Conservation (phyloP, 2,329 filamentous ascomycete genomes). For the Microdochium nivale region DNA sequence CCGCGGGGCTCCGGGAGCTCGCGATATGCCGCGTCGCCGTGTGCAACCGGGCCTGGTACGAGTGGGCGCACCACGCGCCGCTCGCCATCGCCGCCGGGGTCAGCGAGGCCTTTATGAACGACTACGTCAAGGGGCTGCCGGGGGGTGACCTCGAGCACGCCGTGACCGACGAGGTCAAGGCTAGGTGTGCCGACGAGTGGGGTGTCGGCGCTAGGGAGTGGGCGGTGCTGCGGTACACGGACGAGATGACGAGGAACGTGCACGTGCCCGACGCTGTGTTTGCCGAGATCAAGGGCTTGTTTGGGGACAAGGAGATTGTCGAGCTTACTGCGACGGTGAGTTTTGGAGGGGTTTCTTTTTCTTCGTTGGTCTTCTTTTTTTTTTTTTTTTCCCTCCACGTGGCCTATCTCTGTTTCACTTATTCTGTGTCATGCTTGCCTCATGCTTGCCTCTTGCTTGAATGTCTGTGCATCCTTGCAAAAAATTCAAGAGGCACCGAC, state of each 20-base stretch:
- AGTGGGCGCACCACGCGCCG: conserved; percentile 74
- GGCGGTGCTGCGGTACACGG: conserved; percentile 64
- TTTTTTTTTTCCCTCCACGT: too few species aligned
- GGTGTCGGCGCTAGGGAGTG: conserved; percentile 50
- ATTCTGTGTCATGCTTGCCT: too few species aligned
- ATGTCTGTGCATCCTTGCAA: background rate
- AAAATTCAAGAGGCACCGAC: background rate
- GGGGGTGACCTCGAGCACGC: conserved; percentile 15
- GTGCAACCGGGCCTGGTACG: conserved; percentile 75
- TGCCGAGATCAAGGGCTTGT: conserved; percentile 47
- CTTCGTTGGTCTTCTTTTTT: too few species aligned
- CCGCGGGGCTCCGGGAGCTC: conserved; percentile 59
- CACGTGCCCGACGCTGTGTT: conserved; percentile 63
- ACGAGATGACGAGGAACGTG: conserved; percentile 75
- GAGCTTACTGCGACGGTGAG: conserved; percentile 70
- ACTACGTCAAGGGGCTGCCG: conserved; percentile 28
- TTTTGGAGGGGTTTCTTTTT: conserved; percentile 3
- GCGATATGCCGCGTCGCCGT: conserved; percentile 76
- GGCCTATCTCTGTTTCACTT: too few species aligned
- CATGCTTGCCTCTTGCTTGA: too few species aligned
- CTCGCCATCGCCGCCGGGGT: conserved; percentile 53
- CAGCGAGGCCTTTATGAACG: conserved; percentile 36
- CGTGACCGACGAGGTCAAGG: conserved; percentile 18
- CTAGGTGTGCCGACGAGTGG: conserved; percentile 14
- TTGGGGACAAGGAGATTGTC: conserved; percentile 65